Base-by-base conservation (phyloP, 192 early-diverging fungal species). In the Gaertneriomyces sp. region DNA sequence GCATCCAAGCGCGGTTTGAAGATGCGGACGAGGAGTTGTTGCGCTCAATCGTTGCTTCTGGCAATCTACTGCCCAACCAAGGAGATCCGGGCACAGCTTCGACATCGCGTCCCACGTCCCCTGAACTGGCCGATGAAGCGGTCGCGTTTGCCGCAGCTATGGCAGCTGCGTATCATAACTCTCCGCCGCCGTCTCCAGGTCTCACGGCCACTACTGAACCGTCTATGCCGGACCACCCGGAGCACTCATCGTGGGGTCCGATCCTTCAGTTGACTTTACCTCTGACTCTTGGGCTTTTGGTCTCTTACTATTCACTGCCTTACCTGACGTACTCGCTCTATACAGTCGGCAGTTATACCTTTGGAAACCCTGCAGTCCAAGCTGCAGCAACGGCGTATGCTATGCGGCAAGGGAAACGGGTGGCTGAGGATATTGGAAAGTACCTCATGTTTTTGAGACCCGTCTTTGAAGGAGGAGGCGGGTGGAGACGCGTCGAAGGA, bases 381-480 rank as follows among this genome's bases (percentile, higher is more conserved):
- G 78, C 76, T n/a, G 77, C 74, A 5, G 57, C 75, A 20, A 77
- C 63, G 3, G 68, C 72, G 3, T 76, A 72, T 16, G 75, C 72
- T 33, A 75, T 75, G 25, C 76, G 78, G 51, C 63, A 68, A 43
- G 74, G 75, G 42, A 67, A 74, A 14, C 0, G 25, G 25, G 25
- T 33, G 25, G 25, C 25, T 33, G 49, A 69, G 11, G 19, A 45
- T 7, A 44, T 80, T 16, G 60, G 52, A 16, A 17, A 55, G 25
- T 58, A 33, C 25, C 20, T 60, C 43, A 17, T 68, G 7, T 60
- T 46, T 38, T 72, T 76, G 2, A 62, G 53, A 7, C 75, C 81
- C 12, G 52, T 77, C 7, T 68, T 74, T 3, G 25, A 33, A 33
- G 25, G 25, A 33, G 25, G 25, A 0, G 25, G 25, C 25, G 25